Base-by-base conservation (phyloP, 441 rosid species). In the Brassica hybrid region DNA sequence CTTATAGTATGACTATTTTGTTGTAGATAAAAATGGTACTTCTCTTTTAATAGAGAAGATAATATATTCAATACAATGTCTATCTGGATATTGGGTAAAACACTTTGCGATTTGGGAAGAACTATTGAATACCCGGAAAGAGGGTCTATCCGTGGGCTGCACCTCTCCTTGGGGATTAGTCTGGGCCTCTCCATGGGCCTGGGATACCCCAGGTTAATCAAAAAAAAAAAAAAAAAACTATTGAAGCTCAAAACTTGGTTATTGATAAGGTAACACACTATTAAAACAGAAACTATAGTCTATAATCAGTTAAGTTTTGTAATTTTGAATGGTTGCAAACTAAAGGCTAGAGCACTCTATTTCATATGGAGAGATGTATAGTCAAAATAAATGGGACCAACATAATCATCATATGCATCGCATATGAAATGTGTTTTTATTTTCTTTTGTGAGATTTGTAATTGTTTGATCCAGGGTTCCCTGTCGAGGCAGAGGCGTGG, bases 381-480 rank as follows among this genome's bases (percentile, higher is more conserved):
- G 71, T 54, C 71, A 76, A 71, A 54, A 32, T 64, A 71, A 23
- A 64, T 71, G 76, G 80, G 76, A 71, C 80, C 76, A 64, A 41
- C 2, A 38, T 41, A 70, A 21, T 70, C 59, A 76, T 76, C 19
- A 70, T 63, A 14, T 54, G 66, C 71, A 70, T 54, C 48, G 36
- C 27, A 45, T 64, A 16, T 38, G 66, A 64, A 56, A 71, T 69
- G 12, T 7, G 13, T 45, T 18, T 19, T 43, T n/a, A n/a, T n/a
- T n/a, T 18, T 14, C 8, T 5, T 58, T 17, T 18, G 57, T 68
- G 30, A 18, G 54, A 41, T 13, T 25, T 56, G 74, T 59, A 59
- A 71, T 71, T 71, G 80, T 43, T 77, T 71, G 76, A 77, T 77
- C 78, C 70, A 67, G 63, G 68, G 69, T 52, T 67, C 65, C 56